Evolutionary conservation across 768 basidiomycete species (phyloP), one percentile per base, ranked within the genome.

Genomic region (Mycena rosella): DNA sequence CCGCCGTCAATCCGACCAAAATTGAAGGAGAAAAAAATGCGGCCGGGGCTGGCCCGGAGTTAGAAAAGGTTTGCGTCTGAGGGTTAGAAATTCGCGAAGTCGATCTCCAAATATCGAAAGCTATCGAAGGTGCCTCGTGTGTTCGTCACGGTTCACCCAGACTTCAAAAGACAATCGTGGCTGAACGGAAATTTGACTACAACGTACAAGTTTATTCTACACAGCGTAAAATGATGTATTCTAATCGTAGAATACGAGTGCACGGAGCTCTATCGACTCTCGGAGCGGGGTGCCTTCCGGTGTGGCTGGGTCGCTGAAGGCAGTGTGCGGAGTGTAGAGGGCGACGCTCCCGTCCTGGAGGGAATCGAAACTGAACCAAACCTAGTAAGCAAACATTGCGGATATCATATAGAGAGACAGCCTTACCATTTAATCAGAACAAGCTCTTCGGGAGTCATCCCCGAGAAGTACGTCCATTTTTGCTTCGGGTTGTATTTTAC

Each of bases 391-490:
- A 44, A 38, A 10, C 27, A 10, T 2, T 6, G 2, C 34, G 45
- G 11, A 47, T 24, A 17, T 11, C 6, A 29, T 18, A 29, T 26
- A 47, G 52, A 3, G 47, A 51, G 84, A 58, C 68, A 15, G 11
- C 5, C 38, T 4, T 18, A 88, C 88, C 87, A 81, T 85, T 88
- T 63, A 85, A 78, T 63, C 26, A 68, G 51, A 40, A 67, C 60
- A 5, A 60, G 9, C 22, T 68, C 67, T 1, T 68, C 67, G 10
- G 62, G 62, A 7, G 49, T 60, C 11, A 68, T 62, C 11, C 52
- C 62, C 4, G 57, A 60, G 52, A 68, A 68, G n/a, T 87, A 89
- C 68, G 84, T 85, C 87, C 88, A 89, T 69, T 77, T 81, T 63
- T 88, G 85, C 9, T 80, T 76, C 0, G 83, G 78, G 70, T 81